These are phyloP conservation scores for Blastobotrys proliferans DNA, from an alignment of 1,139 yeast genomes.

Conservation along the genomic window DNA sequence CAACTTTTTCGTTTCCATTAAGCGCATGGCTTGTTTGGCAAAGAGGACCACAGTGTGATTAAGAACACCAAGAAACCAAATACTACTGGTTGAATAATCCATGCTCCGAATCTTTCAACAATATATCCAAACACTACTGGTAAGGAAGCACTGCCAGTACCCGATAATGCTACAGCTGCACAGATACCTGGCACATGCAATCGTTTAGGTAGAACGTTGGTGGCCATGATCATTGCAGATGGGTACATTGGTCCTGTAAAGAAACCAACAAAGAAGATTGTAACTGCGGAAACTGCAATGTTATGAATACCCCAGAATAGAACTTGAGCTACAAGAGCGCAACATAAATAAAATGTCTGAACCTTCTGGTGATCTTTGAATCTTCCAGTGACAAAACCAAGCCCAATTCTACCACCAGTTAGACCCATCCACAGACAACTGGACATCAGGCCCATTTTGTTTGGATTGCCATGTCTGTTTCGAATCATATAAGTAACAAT, in stretches of 20 bases:
- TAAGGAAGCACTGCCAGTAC: slow-evolving; percentile 70
- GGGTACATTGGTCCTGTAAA: slow-evolving; percentile 79
- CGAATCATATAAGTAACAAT: slow-evolving; percentile 57
- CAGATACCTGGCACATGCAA: slow-evolving; percentile 68
- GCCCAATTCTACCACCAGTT: slow-evolving; percentile 52
- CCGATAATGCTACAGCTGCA: slow-evolving; percentile 69
- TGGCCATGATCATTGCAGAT: slow-evolving; percentile 62
- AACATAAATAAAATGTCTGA: slow-evolving; percentile 21
- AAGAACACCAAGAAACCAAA: slow-evolving; percentile 18
- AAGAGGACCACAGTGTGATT: slow-evolving; percentile 17
- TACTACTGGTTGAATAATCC: slow-evolving; percentile 18
- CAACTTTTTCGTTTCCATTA: no score
- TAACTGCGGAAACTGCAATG: slow-evolving; percentile 19
- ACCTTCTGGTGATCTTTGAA: slow-evolving; percentile 26
- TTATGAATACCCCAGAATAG: slow-evolving; percentile 21
- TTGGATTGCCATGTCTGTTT: slow-evolving; percentile 46
- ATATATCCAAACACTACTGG: slow-evolving; percentile 56
- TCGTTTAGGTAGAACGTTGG: slow-evolving; percentile 55
- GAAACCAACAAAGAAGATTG: slow-evolving; percentile 54
- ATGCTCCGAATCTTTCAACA: slow-evolving; percentile 29
- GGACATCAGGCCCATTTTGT: slow-evolving; percentile 54
- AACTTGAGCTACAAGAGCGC: slow-evolving; percentile 24
- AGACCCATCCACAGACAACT: slow-evolving; percentile 74
- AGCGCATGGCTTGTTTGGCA: no score
- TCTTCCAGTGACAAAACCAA: slow-evolving; percentile 35